Conservation (phyloP, 768 basidiomycete species). For the Gloeophyllum trabeum region DNA sequence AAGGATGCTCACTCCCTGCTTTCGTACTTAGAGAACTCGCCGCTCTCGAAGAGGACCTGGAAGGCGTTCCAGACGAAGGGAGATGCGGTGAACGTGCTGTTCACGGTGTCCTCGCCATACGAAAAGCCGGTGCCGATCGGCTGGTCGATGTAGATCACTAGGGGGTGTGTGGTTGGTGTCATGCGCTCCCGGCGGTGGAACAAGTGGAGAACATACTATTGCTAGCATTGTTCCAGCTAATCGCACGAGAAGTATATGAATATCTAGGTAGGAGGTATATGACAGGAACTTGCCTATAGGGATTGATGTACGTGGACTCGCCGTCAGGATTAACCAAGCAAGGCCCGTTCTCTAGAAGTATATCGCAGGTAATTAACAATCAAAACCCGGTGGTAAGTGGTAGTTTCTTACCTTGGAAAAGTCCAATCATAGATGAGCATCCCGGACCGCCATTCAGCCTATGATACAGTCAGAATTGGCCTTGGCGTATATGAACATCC, state of each 20-base stretch:
- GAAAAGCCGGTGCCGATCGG: constrained; percentile 61
- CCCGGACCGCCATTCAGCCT: constrained; percentile 25
- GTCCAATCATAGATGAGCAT: constrained; percentile 37
- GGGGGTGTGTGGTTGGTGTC: neutral
- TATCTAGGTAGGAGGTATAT: neutral
- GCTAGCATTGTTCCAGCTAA: constrained; percentile 61
- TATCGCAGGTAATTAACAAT: neutral
- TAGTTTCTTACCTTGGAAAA: constrained; percentile 41
- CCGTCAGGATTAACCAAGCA: constrained; percentile 47
- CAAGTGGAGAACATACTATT: constrained; percentile 33
- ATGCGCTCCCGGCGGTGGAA: neutral
- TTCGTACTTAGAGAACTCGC: constrained; percentile 36
- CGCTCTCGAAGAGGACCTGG: constrained; percentile 51
- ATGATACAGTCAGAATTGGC: neutral
- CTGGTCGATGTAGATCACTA: constrained; percentile 65
- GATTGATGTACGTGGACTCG: constrained; percentile 40
- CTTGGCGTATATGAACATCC: neutral
- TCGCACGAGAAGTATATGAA: too few species aligned
- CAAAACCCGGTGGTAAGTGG: neutral
- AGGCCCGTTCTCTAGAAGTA: constrained; percentile 48
- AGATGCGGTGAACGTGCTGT: constrained; percentile 45
- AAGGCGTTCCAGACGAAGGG: constrained; percentile 50
- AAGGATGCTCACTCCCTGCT: constrained; percentile 35
- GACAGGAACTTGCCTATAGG: constrained; percentile 28
- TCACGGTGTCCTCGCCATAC: constrained; percentile 42